Base-by-base conservation (phyloP, 78 protist species). In the Corallochytrium limacisporum region DNA sequence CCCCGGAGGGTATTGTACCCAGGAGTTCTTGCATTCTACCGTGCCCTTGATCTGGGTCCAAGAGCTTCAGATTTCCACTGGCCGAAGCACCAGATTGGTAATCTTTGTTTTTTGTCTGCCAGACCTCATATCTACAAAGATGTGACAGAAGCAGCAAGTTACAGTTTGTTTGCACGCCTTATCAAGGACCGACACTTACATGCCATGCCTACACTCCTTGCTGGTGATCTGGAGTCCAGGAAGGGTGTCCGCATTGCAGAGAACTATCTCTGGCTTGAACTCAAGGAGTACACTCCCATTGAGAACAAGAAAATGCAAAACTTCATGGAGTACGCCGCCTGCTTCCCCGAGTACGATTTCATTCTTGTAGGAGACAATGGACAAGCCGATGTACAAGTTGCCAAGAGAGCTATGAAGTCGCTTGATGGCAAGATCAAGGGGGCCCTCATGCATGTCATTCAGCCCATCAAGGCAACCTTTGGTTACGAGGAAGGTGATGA, bases 91-190 rank as follows among this genome's bases (percentile, higher is more conserved):
- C 12, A 10, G 10, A 53, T 53, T 24, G 59, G 59, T 28, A 53
- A 53, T 24, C 10, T 53, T 12, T 12, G 10, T 18, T 24, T 53
- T 20, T 26, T 53, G 15, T 53, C 59, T 15, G 59, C 59, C 12
- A 53, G 59, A 26, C 59, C 59, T 24, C 59, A 53, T 24, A 53
- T 53, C 18, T 53, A 53, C 59, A 53, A 53, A 26, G 59, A 53
- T 15, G 28, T 24, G 18, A 53, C 59, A 20, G 59, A 53, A 26
- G 13, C 37, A 28, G 59, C 59, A 12, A 53, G 37, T 0, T 53
- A 53, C 0, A 20, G 20, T 12, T 53, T 53, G 28, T 53, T 53
- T 26, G 59, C 18, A 26, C 18, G 26, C 10, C 59, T 53, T 18
- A 24, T 53, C 15, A 53, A 53, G 28, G 22, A n/a, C 20, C 18